These are phyloP conservation scores for Mrakia gelida DNA, from an alignment of 768 basidiomycete genomes.

Conservation along the genomic window DNA sequence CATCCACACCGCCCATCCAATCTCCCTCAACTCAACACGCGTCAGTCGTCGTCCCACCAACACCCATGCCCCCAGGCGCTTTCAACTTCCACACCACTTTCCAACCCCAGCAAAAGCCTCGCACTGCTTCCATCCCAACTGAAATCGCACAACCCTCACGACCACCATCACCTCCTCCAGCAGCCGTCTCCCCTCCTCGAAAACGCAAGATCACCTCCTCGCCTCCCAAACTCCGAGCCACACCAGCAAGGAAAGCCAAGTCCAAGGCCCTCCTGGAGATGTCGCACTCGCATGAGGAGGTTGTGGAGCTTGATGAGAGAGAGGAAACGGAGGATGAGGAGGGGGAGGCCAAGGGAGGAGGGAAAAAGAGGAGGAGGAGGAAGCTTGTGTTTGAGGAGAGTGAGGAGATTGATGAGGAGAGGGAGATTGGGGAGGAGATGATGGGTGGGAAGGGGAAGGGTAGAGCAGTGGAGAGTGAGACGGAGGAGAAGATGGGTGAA, in stretches of 20 bases:
- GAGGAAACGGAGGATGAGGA: neutral
- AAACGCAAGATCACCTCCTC: neutral
- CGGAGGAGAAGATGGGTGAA: slow-evolving; percentile 22
- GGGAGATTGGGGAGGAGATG: slow-evolving; percentile 32
- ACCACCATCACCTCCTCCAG: neutral
- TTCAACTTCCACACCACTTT: neutral
- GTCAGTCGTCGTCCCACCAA: neutral
- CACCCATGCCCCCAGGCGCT: neutral
- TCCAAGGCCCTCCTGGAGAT: neutral
- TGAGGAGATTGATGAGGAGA: slow-evolving; percentile 32
- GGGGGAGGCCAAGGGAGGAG: neutral
- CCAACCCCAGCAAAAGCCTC: too few species aligned
- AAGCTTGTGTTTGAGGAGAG: slow-evolving; percentile 35
- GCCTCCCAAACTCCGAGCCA: neutral
- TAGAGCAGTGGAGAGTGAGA: slow-evolving; percentile 14
- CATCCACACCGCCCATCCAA: neutral
- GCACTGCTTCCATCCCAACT: too few species aligned
- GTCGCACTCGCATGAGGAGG: neutral
- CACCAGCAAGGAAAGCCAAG: neutral
- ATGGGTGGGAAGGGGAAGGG: neutral
- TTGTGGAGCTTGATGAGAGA: neutral
- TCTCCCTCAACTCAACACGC: neutral
- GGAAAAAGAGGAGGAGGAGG: neutral
- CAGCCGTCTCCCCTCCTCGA: neutral
- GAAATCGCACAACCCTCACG: too few species aligned